These are phyloP conservation scores for Chytriomyces sp. DNA, from an alignment of 192 early-diverging fungal species.

Conservation along the genomic window DNA sequence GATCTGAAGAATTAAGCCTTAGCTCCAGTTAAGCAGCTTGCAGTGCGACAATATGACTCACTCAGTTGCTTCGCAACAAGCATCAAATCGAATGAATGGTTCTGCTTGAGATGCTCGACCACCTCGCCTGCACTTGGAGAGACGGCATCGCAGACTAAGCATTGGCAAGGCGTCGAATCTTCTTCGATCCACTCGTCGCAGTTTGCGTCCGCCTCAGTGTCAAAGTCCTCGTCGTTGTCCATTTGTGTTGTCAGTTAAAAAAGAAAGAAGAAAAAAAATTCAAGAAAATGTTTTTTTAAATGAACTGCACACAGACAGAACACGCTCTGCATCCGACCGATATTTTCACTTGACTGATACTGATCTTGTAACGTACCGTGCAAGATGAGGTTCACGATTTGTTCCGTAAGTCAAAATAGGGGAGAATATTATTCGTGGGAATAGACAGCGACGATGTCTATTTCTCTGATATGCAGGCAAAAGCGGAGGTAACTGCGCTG, in stretches of 20 bases:
- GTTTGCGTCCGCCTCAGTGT: conserved; percentile 2
- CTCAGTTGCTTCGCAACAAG: conserved; percentile 23
- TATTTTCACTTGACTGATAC: too few species aligned
- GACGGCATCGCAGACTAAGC: conserved; percentile 1
- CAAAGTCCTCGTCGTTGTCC: conserved; percentile 12
- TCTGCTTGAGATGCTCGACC: conserved; percentile 73
- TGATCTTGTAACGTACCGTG: too few species aligned
- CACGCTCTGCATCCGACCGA: too few species aligned
- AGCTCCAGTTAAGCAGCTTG: background rate
- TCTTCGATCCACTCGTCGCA: conserved; percentile 35
- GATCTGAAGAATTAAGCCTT: conserved; percentile 25
- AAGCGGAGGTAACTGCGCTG: too few species aligned
- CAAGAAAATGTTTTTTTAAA: too few species aligned
- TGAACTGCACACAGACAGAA: too few species aligned
- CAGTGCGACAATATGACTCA: background rate
- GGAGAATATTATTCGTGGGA: too few species aligned
- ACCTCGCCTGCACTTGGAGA: conserved; percentile 35
- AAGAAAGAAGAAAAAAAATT: background rate
- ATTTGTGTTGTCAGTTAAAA: background rate
- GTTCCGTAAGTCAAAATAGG: too few species aligned
- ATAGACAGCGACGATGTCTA: too few species aligned
- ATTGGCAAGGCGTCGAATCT: background rate
- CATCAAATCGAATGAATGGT: conserved; percentile 82
- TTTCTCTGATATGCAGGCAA: too few species aligned
- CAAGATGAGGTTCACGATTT: too few species aligned